Conservation (phyloP, 345 rosid species). For the Lenwebbia sp. region DNA sequence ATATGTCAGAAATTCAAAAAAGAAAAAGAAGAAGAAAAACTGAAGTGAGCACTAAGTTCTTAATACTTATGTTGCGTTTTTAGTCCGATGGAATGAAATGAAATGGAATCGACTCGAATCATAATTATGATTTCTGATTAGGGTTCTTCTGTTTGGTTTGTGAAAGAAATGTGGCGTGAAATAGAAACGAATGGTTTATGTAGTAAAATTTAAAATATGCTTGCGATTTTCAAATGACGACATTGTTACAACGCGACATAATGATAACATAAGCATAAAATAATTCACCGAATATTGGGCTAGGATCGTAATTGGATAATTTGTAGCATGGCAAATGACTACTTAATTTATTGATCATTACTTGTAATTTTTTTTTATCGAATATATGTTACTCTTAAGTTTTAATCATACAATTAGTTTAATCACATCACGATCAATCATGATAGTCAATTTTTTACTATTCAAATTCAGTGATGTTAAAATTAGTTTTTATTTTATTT, state of each 20-base stretch:
- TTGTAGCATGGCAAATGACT: neutral
- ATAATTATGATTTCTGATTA: neutral
- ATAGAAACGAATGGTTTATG: neutral
- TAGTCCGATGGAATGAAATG: neutral
- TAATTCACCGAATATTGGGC: neutral
- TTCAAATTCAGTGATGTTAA: neutral
- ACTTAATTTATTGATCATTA: neutral
- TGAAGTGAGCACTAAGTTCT: neutral
- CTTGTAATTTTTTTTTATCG: neutral
- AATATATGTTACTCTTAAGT: neutral
- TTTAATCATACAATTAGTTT: neutral
- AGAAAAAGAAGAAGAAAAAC: neutral
- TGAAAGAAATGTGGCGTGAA: neutral
- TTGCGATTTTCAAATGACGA: neutral
- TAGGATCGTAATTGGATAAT: neutral
- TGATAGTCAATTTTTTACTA: neutral
- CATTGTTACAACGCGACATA: neutral
- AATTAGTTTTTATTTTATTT: neutral
- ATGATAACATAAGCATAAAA: neutral
- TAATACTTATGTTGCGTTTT: neutral
- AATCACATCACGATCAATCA: neutral
- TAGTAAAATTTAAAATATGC: neutral
- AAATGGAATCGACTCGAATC: neutral
- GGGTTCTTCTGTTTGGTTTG: neutral
- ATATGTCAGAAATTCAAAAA: neutral